Percentiles rank a stretch among this genome's conserved stretches.
Conservation (phyloP, 2,329 filamentous ascomycete genomes). For the Pseudogymnoascus sp. region DNA sequence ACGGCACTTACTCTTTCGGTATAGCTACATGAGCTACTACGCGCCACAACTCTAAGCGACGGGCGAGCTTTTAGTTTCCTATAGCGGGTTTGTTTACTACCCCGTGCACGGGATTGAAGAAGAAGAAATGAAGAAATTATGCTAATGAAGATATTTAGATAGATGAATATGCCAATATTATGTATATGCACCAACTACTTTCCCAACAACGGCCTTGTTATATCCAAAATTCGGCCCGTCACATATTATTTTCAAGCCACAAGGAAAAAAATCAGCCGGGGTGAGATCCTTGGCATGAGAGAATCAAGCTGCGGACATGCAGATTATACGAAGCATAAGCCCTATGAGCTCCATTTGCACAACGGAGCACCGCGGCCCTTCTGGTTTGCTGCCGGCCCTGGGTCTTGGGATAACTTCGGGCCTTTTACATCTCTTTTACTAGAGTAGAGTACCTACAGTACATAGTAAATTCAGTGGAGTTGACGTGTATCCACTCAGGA, state of each 20-base stretch:
- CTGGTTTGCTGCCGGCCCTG: background rate
- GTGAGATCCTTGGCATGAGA: background rate
- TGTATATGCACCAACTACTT: background rate
- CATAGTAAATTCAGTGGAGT: background rate
- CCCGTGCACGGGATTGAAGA: background rate
- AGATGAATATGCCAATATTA: background rate
- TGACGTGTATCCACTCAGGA: conserved; percentile 1
- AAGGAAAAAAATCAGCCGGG: background rate
- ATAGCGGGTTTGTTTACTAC: too few relatives aligned
- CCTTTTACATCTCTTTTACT: background rate
- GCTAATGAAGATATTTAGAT: background rate
- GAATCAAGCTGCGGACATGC: background rate
- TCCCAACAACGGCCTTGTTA: background rate
- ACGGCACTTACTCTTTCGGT: conserved; percentile 5
- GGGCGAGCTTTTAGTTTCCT: background rate
- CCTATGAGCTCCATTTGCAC: background rate
- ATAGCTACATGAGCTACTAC: conserved; percentile 17
- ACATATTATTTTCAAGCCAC: conserved; percentile 23
- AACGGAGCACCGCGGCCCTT: background rate
- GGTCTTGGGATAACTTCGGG: background rate
- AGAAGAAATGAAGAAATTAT: background rate
- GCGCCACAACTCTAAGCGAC: conserved; percentile 31
- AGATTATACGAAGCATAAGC: background rate
- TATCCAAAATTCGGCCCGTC: background rate
- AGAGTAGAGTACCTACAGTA: background rate